These are phyloP conservation scores for Xerocomellus chrysenteron DNA, from an alignment of 768 basidiomycete genomes.

Conservation along the genomic window DNA sequence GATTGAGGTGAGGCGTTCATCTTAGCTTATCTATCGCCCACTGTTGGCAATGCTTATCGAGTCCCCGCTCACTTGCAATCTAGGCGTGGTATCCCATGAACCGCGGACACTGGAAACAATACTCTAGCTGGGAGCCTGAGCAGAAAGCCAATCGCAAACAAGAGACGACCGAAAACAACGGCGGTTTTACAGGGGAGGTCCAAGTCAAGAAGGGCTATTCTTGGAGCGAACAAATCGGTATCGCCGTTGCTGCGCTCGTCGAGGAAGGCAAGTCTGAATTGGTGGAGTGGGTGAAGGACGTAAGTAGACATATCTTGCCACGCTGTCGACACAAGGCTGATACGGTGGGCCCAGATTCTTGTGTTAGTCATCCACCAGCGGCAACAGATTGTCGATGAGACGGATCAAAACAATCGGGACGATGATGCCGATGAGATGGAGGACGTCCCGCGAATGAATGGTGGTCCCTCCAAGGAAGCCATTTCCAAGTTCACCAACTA, in stretches of 20 bases:
- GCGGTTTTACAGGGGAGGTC: slow-evolving; percentile 61
- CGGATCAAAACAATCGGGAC: slow-evolving; percentile 44
- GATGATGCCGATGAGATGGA: slow-evolving; percentile 37
- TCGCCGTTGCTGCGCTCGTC: slow-evolving; percentile 72
- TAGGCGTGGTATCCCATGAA: slow-evolving; percentile 92
- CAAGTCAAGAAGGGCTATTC: slow-evolving; percentile 84
- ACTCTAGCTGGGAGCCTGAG: slow-evolving; percentile 71
- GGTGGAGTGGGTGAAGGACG: slow-evolving; percentile 81
- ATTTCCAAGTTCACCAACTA: slow-evolving; percentile 70
- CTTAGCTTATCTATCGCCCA: slow-evolving; percentile 22
- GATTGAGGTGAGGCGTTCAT: slow-evolving; percentile 67
- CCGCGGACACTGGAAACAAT: slow-evolving; percentile 81
- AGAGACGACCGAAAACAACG: slow-evolving; percentile 35
- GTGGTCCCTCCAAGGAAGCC: slow-evolving; percentile 65
- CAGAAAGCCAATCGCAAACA: slow-evolving; percentile 37
- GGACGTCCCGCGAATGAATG: slow-evolving; percentile 24
- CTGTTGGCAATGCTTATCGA: slow-evolving; percentile 22
- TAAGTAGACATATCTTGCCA: slow-evolving; percentile 40
- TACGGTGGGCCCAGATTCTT: slow-evolving; percentile 51
- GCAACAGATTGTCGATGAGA: slow-evolving; percentile 59
- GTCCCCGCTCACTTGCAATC: background rate
- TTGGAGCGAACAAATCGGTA: slow-evolving; percentile 88
- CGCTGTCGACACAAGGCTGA: slow-evolving; percentile 21
- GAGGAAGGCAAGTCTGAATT: slow-evolving; percentile 62
- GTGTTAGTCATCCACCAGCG: slow-evolving; percentile 58